A percentile compares a stretch with the other conserved stretches of the same genome.
Evolutionary conservation across 1,284 basidiomycete species (phyloP).

Genomic region (Rhodotorula sp.): DNA sequence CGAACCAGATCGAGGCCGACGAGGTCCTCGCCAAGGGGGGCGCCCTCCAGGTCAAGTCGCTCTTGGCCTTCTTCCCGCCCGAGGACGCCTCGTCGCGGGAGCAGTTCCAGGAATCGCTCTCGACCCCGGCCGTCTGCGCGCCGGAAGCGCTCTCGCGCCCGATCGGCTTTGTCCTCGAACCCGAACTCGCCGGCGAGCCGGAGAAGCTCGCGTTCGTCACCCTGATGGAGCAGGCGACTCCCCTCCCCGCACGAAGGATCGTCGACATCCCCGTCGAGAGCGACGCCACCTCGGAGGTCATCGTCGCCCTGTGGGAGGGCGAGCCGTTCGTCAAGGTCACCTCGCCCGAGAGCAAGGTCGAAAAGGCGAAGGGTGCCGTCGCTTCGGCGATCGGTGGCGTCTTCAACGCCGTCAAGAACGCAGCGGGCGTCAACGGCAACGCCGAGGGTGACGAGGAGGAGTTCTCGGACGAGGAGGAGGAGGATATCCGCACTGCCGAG

Average conservation of each 20-base stretch:
- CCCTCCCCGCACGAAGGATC: slow-evolving; percentile 62
- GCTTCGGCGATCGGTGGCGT: slow-evolving; percentile 24
- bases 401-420: slow-evolving; percentile 31
- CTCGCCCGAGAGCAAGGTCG: slow-evolving; percentile 48
- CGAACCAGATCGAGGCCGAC: slow-evolving; percentile 73
- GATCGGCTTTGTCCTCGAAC: slow-evolving; percentile 72
- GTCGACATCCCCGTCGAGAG: slow-evolving; percentile 71
- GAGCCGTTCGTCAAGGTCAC: slow-evolving; percentile 76
- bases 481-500: slow-evolving; percentile 66
- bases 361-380: slow-evolving; percentile 27
- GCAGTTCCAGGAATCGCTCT: slow-evolving; percentile 44
- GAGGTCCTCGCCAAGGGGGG: slow-evolving; percentile 86
- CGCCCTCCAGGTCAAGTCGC: slow-evolving; percentile 77
- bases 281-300: slow-evolving; percentile 69
- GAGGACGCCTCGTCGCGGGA: slow-evolving; percentile 16
- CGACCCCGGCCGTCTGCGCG: slow-evolving; percentile 56
- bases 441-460: slow-evolving; percentile 59
- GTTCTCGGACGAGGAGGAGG: slow-evolving; percentile 47
- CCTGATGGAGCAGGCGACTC: slow-evolving; percentile 48
- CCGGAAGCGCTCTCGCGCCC: slow-evolving; percentile 64
- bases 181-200: slow-evolving; percentile 43
- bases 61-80: slow-evolving; percentile 50
- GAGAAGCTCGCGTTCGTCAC: slow-evolving; percentile 48
- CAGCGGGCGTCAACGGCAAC: slow-evolving; percentile 22
- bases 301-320: slow-evolving; percentile 85